Percentiles rank a stretch among this genome's conserved stretches.
phyloP scores from a whole-genome alignment of 441 rosid species.

The Dalechampia spathulata region DNA sequence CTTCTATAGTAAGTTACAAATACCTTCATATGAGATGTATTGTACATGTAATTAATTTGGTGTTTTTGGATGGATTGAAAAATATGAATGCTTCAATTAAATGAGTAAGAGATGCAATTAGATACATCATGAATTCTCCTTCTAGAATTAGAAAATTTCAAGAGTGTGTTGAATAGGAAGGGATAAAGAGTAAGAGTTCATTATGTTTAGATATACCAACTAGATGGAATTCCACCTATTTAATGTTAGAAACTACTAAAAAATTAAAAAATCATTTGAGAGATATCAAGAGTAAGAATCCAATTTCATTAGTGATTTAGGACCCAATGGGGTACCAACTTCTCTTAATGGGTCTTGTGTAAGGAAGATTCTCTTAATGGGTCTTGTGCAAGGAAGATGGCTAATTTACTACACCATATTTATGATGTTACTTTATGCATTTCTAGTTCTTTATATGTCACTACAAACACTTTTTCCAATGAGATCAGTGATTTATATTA shows the following conservation, averaged over 20 bases:
- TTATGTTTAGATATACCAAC: slow-evolving; percentile 5
- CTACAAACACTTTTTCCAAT: background rate
- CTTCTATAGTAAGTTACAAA: background rate
- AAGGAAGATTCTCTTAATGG: too few relatives aligned
- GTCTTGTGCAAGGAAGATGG: background rate
- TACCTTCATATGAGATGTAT: background rate
- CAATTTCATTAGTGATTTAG: background rate
- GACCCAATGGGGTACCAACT: background rate
- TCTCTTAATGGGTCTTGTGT: background rate
- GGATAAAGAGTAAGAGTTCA: background rate
- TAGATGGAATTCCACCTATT: slow-evolving; percentile 1
- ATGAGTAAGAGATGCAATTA: background rate
- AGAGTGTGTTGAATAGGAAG: background rate
- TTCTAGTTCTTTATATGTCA: background rate
- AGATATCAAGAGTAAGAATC: background rate
- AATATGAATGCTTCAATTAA: background rate
- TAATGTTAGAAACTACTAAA: slow-evolving; percentile 3
- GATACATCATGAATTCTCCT: slow-evolving; percentile 1
- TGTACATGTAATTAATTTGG: background rate
- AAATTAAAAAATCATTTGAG: slow-evolving; percentile 4
- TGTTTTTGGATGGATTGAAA: background rate
- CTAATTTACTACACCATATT: background rate
- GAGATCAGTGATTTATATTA: background rate
- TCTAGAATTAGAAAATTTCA: slow-evolving; percentile 2
- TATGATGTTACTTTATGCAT: background rate